phyloP scores from a whole-genome alignment of 805 yeast species.

The Suhomyces faveliae region DNA sequence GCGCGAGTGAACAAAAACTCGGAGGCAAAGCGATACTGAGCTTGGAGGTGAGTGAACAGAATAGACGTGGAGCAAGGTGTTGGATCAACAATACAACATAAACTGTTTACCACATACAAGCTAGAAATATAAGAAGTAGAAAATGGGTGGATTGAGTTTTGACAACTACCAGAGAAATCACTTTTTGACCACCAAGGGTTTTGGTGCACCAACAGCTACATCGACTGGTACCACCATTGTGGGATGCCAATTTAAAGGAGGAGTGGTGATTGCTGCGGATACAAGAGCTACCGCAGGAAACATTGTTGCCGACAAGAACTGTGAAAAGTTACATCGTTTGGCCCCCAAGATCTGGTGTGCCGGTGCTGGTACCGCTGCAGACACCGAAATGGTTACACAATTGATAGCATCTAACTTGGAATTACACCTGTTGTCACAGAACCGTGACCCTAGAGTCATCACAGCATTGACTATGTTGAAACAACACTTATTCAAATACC shows the following conservation, averaged over 20 bases:
- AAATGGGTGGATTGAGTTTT: constrained; percentile 87
- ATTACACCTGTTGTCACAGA: constrained; percentile 79
- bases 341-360: constrained; percentile 98
- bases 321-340: constrained; percentile 89
- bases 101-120: not conserved
- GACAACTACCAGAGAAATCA: constrained; percentile 92
- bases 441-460: constrained; percentile 88
- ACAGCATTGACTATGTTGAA: constrained; percentile 90
- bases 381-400: constrained; percentile 96
- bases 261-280: constrained; percentile 98
- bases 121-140: constrained; percentile 4
- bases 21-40: constrained; percentile 5
- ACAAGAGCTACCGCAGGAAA: constrained; percentile 97
- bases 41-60: not conserved
- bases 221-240: constrained; percentile 99
- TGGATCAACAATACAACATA: not conserved
- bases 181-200: constrained; percentile 68
- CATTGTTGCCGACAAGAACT: constrained; percentile 96
- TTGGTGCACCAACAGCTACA: constrained; percentile 80
- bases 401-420: constrained; percentile 88
- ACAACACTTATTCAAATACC: constrained; percentile 94
- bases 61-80: not conserved
- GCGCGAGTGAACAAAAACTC: not conserved
- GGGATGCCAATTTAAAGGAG: constrained; percentile 88
- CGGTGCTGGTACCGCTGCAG: constrained; percentile 99